These are phyloP conservation scores for Bryopsis sp. DNA, from an alignment of 139 green algal genomes.

Conservation along the genomic window DNA sequence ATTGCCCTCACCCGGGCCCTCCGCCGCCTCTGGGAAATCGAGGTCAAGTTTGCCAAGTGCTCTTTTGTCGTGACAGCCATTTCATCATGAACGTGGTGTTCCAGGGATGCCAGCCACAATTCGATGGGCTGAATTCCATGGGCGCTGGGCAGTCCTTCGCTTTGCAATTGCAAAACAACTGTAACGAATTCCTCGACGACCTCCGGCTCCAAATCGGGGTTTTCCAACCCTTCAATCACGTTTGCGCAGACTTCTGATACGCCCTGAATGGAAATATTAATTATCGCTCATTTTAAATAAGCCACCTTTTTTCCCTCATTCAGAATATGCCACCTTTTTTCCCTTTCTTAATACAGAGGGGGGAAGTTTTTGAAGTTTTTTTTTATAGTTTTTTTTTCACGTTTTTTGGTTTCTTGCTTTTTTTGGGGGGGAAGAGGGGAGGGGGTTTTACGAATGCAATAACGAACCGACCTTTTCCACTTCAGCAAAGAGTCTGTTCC, in stretches of 20 bases:
- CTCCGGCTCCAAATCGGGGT: not conserved
- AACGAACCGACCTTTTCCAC: slow-evolving; percentile 8
- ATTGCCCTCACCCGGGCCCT: not conserved
- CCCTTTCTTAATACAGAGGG: not conserved
- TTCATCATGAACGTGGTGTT: slow-evolving; percentile 9
- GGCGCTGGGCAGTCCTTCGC: not conserved
- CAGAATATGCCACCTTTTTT: not conserved
- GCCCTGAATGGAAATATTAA: not conserved
- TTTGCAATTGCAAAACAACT: not conserved
- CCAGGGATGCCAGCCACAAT: not conserved
- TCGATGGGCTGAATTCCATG: not conserved
- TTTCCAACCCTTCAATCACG: not conserved
- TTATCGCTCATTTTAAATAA: not conserved
- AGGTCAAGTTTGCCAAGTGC: not conserved
- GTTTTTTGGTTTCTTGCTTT: not conserved
- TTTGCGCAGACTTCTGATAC: not conserved
- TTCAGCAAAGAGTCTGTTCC: slow-evolving; percentile 1
- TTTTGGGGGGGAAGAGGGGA: not conserved
- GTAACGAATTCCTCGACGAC: slow-evolving; percentile 1
- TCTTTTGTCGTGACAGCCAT: not conserved
- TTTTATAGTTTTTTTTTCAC: not conserved
- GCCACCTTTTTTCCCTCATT: not conserved
- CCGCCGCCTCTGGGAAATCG: not conserved
- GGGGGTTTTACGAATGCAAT: not conserved
- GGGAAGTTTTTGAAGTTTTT: not conserved